These are phyloP conservation scores for Colletotrichum musae DNA, from an alignment of 2,329 filamentous ascomycete genomes.

Conservation along the genomic window DNA sequence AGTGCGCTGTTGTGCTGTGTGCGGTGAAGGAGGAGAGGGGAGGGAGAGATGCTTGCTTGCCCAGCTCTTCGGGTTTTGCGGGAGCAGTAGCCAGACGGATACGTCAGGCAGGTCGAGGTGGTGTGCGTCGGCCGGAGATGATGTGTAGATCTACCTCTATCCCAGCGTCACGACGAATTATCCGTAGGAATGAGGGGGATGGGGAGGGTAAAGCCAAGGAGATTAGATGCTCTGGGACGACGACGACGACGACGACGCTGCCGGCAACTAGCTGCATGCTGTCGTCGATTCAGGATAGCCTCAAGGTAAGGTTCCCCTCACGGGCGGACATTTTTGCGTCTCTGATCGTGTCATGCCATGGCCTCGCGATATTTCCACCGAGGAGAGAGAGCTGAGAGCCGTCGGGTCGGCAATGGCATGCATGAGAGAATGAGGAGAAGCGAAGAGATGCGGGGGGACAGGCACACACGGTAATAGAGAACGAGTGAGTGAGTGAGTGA, in stretches of 20 bases:
- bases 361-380: constrained; percentile 16
- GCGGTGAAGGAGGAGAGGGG: neutral
- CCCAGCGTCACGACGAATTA: neutral
- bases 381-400: neutral
- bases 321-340: neutral
- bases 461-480: too few species aligned
- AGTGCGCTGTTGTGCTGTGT: constrained; percentile 3
- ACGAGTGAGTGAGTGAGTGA: too few species aligned
- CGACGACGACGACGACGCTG: neutral
- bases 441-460: neutral
- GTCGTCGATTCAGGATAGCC: neutral
- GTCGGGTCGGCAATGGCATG: constrained; percentile 9
- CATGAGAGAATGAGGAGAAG: constrained; percentile 25
- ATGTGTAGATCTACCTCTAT: constrained; percentile 2
- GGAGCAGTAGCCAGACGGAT: constrained; percentile 3
- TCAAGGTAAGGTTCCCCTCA: neutral
- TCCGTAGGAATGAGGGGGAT: constrained; percentile 3
- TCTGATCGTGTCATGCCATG: neutral
- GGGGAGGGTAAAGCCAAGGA: neutral
- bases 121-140: neutral
- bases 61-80: neutral
- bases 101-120: neutral
- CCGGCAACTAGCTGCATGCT: neutral
- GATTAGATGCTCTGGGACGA: neutral
- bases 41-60: neutral